Evolutionary conservation across 805 yeast species (phyloP).

Genomic region (Saccharomycopsis sp.): DNA sequence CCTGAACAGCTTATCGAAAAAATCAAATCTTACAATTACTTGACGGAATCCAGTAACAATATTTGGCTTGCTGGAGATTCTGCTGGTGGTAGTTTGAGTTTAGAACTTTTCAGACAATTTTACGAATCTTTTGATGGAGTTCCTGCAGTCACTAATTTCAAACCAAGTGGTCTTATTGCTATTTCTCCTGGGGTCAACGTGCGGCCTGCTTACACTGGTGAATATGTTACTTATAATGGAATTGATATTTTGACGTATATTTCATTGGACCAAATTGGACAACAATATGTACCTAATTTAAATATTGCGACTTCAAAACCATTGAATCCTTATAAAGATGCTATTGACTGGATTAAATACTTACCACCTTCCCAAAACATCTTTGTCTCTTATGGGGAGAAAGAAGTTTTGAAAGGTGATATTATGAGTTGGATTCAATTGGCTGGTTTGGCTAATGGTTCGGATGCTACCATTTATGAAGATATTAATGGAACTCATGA

Average conservation of each 20-base stretch:
- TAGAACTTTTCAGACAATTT: slow-evolving; percentile 14
- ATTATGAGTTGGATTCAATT: background rate
- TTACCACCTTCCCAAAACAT: background rate
- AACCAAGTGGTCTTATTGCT: background rate
- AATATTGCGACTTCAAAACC: background rate
- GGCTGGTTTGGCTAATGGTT: background rate
- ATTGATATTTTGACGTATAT: background rate
- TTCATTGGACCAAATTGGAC: background rate
- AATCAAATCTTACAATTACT: slow-evolving; percentile 15
- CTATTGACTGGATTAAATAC: background rate
- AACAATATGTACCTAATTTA: background rate
- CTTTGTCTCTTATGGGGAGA: slow-evolving; percentile 1
- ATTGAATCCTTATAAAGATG: background rate
- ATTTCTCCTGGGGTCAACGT: slow-evolving; percentile 7
- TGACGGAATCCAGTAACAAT: slow-evolving; percentile 15
- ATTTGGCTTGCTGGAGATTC: slow-evolving; percentile 23
- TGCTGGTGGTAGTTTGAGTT: slow-evolving; percentile 22
- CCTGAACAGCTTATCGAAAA: slow-evolving; percentile 22
- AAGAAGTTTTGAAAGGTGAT: slow-evolving; percentile 4
- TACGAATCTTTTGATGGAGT: slow-evolving; percentile 1
- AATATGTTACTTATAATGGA: background rate
- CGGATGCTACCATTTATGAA: background rate
- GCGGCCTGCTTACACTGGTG: background rate
- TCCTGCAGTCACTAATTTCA: background rate
- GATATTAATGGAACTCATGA: background rate